phyloP scores from a whole-genome alignment of 257 asterid species.

The Thymus mandschuricus region DNA sequence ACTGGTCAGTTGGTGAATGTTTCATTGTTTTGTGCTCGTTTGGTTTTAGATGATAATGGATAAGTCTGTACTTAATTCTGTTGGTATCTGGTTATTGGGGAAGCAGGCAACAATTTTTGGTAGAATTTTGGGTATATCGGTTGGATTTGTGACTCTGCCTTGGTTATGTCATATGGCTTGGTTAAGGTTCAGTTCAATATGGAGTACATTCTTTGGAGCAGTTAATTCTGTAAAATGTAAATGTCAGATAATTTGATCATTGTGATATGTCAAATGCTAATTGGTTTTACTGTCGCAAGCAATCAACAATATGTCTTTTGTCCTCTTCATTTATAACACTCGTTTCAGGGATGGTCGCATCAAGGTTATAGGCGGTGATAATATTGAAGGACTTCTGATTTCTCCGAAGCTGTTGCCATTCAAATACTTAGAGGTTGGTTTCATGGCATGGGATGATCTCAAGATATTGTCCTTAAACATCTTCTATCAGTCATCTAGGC shows the following conservation, averaged over 20 bases:
- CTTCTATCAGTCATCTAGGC: constrained; percentile 12
- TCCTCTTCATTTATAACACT: constrained; percentile 21
- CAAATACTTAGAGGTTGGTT: constrained; percentile 80
- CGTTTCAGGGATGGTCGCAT: constrained; percentile 87
- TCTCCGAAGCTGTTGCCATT: constrained; percentile 73
- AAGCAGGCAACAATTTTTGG: neutral
- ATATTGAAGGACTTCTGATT: constrained; percentile 77
- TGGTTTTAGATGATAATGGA: neutral
- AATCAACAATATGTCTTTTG: constrained; percentile 1
- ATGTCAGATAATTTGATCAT: constrained; percentile 13
- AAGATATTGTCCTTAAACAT: neutral
- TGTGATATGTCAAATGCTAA: neutral
- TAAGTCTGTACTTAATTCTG: constrained; percentile 4
- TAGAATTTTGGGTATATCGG: neutral
- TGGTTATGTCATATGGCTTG: no score
- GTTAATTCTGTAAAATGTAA: neutral
- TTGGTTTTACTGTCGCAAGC: constrained; percentile 7
- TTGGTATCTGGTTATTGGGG: neutral
- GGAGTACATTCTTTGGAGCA: neutral
- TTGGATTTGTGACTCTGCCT: neutral
- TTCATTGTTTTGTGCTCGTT: constrained; percentile 1
- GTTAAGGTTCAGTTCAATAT: neutral
- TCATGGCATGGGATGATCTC: constrained; percentile 15
- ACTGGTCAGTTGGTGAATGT: neutral
- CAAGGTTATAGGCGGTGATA: constrained; percentile 89